Base-by-base conservation (phyloP, 129 eudicot species). In the Kitagawia praeruptora region DNA sequence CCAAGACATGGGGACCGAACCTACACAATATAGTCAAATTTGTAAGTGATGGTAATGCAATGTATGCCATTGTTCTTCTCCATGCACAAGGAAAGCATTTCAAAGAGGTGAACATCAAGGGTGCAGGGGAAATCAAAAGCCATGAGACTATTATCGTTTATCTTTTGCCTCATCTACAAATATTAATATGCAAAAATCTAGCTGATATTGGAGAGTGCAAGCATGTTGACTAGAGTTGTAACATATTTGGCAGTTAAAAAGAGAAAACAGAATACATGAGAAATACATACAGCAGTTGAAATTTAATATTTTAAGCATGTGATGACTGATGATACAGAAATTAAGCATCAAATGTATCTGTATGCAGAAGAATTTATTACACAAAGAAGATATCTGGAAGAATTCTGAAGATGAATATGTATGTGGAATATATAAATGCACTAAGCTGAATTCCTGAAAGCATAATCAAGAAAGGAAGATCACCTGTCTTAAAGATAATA, bases 1-100 rank as follows among this genome's bases (percentile, higher is more conserved):
- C 98, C 98, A 21, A 94, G 97, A 76, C 90, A 90, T 11, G 98
- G 96, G 5, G 91, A 74, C 16, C 98, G 97, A 80, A 95, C 96
- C 98, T 95, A 84, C 67, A 83, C 75, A 73, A 78, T n/a, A 45
- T 21, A 42, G 21, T 58, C 64, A 23, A 14, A 81, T 53, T 23
- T 6, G 47, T 53, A 58, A 77, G 10, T 37, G 75, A 46, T n/a
- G 34, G 67, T n/a, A 70, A 73, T 13, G 64, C 40, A 53, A 53
- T 12, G 13, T 44, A 69, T 70, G 7, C 39, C 40, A 12, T 38
- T 41, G 25, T 61, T 41, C 39, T 11, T 58, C 6, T 4, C 13
- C 63, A 19, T 77, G 21, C 39, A 23, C 21, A 39, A 39, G 4
- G 3, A 70, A 6, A 18, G 11, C 1, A 70, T 39, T 70, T 31